phyloP scores from a whole-genome alignment of 768 basidiomycete genomes.

The Leccinellum rugosiceps region DNA sequence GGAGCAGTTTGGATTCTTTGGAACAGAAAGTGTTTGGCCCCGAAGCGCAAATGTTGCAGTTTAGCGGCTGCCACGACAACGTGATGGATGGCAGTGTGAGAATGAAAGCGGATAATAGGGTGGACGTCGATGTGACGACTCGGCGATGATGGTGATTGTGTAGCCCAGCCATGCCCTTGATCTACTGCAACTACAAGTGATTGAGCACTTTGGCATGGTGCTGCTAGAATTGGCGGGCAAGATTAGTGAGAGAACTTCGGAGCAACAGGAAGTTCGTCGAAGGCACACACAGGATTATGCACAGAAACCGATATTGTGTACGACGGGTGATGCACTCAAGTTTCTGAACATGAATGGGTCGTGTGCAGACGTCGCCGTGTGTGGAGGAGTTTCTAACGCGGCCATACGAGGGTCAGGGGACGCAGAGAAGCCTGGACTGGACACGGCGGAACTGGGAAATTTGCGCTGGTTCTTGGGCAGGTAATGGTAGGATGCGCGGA shows the following conservation, averaged over 20 bases:
- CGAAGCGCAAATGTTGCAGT: constrained; percentile 35
- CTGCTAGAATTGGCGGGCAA: constrained; percentile 56
- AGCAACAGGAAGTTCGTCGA: constrained; percentile 35
- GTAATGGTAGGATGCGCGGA: no score
- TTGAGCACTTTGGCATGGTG: constrained; percentile 64
- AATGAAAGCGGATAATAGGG: constrained; percentile 40
- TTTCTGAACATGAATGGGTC: constrained; percentile 53
- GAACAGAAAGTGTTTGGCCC: constrained; percentile 44
- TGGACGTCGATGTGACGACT: constrained; percentile 67
- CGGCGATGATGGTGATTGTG: constrained; percentile 31
- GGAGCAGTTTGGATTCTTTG: constrained; percentile 23
- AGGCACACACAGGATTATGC: constrained; percentile 54
- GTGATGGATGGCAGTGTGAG: constrained; percentile 6
- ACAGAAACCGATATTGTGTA: constrained; percentile 49
- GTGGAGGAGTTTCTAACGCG: constrained; percentile 51
- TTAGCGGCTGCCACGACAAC: constrained; percentile 38
- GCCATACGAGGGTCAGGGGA: constrained; percentile 47
- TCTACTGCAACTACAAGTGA: constrained; percentile 62
- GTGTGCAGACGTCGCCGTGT: constrained; percentile 41
- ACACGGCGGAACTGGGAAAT: constrained; percentile 63
- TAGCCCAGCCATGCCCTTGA: constrained; percentile 58
- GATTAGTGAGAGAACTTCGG: constrained; percentile 42
- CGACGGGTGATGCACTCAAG: constrained; percentile 49
- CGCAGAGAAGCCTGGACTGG: constrained; percentile 72
- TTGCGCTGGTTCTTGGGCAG: no score